Base-by-base conservation (phyloP, 2,329 filamentous ascomycete genomes). In the Cytospora piceae region DNA sequence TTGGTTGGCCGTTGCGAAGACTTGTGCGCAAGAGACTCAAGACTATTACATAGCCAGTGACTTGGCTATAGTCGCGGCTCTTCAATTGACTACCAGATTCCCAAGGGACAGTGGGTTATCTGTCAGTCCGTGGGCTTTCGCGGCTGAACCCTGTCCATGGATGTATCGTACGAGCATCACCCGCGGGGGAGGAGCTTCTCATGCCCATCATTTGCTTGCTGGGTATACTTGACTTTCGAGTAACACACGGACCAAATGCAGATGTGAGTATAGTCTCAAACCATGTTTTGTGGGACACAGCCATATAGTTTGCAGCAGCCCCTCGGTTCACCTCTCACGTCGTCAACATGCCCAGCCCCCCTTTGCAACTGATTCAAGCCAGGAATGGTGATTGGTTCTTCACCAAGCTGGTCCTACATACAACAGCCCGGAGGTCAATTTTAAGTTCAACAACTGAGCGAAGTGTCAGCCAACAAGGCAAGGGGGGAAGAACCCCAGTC, bases 201-300 rank as follows among this genome's bases (percentile, higher is more conserved):
- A 20, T 17, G n/a, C 7, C 27, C 52, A n/a, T 27, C 15, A 6
- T 55, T 29, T n/a, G 24, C 20, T 9, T n/a, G n/a, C n/a, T n/a
- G n/a, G n/a, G n/a, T 34, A 42, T 42, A 42, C 39, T 42, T 42
- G 39, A n/a, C 39, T n/a, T 20, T n/a, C n/a, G 17, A n/a, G 39
- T 7, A 42, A 42, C 39, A 42, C 39, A 42, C 39, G 39, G 52
- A 3, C 29, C 42, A 8, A 39, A 51, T 14, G 29, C n/a, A 27
- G 15, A 46, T n/a, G 27, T 29, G 34, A 46, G 39, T 62, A 39
- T 37, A 56, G 39, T 63, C 29, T 57, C 53, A 57, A 51, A 63
- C 39, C 57, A 57, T 39, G 55, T 57, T 63, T 57, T 57, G 53
- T 63, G 60, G 53, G 60, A 63, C 53, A 27, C 32, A 37, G 24